A percentile compares a stretch with the other conserved stretches of the same genome.
phyloP scores from a whole-genome alignment of 495 filamentous ascomycete genomes.

The Lasiosphaeris hirsuta region DNA sequence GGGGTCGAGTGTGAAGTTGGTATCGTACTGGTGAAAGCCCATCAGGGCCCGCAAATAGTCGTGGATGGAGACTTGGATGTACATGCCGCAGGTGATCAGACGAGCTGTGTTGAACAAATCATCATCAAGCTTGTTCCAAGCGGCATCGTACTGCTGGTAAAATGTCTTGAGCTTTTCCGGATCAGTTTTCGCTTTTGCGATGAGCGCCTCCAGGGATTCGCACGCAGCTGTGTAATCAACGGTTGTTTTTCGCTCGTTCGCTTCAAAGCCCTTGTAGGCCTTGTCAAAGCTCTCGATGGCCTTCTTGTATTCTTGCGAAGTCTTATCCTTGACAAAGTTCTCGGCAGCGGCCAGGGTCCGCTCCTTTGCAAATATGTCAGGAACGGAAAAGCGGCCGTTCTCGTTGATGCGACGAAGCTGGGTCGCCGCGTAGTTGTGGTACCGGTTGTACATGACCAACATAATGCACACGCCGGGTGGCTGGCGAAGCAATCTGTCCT shows the following conservation, averaged over 20 bases:
- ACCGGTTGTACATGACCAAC: slow-evolving; percentile 65
- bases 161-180: neutral
- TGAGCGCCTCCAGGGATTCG: neutral
- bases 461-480: slow-evolving; percentile 72
- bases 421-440: slow-evolving; percentile 70
- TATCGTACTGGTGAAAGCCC: slow-evolving; percentile 69
- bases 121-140: slow-evolving; percentile 60
- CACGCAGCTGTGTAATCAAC: neutral
- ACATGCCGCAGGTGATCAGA: slow-evolving; percentile 73
- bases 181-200: neutral
- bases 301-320: neutral
- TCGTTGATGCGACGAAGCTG: slow-evolving; percentile 67
- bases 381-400: slow-evolving; percentile 61
- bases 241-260: neutral
- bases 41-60: slow-evolving; percentile 80
- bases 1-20: slow-evolving; percentile 78
- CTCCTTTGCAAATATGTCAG: slow-evolving; percentile 45
- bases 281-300: neutral
- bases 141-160: slow-evolving; percentile 7
- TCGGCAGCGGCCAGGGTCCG: slow-evolving; percentile 45
- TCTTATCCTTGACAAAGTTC: neutral
- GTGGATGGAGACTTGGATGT: slow-evolving; percentile 73
- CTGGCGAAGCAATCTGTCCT: slow-evolving; percentile 66
- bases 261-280: neutral
- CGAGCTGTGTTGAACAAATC: slow-evolving; percentile 78